Evolutionary conservation across 768 basidiomycete genomes (phyloP).

Genomic region (Tricholomella constricta): DNA sequence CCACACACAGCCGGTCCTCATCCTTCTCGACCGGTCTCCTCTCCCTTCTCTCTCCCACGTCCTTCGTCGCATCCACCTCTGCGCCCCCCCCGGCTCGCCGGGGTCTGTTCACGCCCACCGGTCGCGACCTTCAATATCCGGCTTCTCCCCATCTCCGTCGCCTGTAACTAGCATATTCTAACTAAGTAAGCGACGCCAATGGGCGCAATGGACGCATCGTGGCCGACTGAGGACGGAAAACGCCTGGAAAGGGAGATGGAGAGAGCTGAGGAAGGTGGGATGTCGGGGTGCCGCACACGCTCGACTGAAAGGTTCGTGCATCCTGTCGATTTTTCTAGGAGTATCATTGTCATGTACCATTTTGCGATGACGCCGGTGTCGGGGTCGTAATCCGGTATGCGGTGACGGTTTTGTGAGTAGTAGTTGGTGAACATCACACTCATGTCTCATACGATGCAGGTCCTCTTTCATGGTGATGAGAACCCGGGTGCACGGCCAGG

Average conservation of each 20-base stretch:
- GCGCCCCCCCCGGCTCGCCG: constrained; percentile 11
- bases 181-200: constrained; percentile 27
- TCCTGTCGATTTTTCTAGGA: too few relatives aligned
- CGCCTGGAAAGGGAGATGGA: constrained; percentile 30
- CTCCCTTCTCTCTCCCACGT: constrained; percentile 47
- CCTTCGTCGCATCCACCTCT: constrained; percentile 24
- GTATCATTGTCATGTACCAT: too few relatives aligned
- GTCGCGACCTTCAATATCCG: constrained; percentile 7
- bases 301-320: too few relatives aligned
- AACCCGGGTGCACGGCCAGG: too few relatives aligned
- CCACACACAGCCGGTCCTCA: constrained; percentile 49
- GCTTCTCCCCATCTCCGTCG: constrained; percentile 13
- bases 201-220: constrained; percentile 21
- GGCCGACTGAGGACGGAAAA: constrained; percentile 30
- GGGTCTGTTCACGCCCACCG: constrained; percentile 6
- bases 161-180: constrained; percentile 15
- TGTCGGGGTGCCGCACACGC: constrained; percentile 69
- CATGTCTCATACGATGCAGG: too few relatives aligned
- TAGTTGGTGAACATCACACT: too few relatives aligned
- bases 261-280: constrained; percentile 44
- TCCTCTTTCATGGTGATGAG: too few relatives aligned
- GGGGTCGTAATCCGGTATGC: too few relatives aligned
- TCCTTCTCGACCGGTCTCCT: constrained; percentile 56
- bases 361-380: too few relatives aligned
- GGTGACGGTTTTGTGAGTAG: too few relatives aligned